Percentiles rank a stretch among this genome's conserved stretches.
Conservation (phyloP, 768 basidiomycete genomes). For the Erythrobasidium yunnanense region DNA sequence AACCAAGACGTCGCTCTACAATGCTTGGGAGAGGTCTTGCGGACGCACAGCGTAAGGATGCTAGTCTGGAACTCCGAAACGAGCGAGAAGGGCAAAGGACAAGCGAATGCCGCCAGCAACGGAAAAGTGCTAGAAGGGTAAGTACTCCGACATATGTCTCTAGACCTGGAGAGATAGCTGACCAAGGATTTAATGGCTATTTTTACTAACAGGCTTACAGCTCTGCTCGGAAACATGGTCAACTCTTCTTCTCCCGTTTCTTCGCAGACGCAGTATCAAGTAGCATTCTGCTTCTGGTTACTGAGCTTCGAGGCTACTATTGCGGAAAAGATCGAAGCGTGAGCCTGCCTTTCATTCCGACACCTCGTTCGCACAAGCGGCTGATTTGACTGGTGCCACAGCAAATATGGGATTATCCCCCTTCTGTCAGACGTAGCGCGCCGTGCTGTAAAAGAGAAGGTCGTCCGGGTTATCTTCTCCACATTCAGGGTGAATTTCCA, state of each 20-base stretch:
- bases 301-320: slow-evolving; percentile 79
- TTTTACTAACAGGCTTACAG: slow-evolving; percentile 53
- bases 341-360: background rate
- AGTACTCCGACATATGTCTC: slow-evolving; percentile 26
- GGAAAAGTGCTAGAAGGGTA: slow-evolving; percentile 56
- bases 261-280: slow-evolving; percentile 89
- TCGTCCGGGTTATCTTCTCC: slow-evolving; percentile 81
- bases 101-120: background rate
- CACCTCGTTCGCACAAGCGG: background rate
- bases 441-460: slow-evolving; percentile 88
- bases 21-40: slow-evolving; percentile 71
- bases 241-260: background rate
- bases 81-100: slow-evolving; percentile 10
- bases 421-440: slow-evolving; percentile 73
- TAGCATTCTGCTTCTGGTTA: slow-evolving; percentile 84
- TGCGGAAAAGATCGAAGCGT: slow-evolving; percentile 80
- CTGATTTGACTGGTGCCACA: slow-evolving; percentile 38
- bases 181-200: no score
- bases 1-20: slow-evolving; percentile 78
- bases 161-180: slow-evolving; percentile 9
- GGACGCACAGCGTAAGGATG: slow-evolving; percentile 66
- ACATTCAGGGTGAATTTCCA: slow-evolving; percentile 60
- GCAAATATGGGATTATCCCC: slow-evolving; percentile 81
- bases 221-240: slow-evolving; percentile 68
- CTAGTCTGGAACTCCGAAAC: slow-evolving; percentile 60